Base-by-base conservation (phyloP, 148 eudicot species). In the Dianthus caryophyllus region DNA sequence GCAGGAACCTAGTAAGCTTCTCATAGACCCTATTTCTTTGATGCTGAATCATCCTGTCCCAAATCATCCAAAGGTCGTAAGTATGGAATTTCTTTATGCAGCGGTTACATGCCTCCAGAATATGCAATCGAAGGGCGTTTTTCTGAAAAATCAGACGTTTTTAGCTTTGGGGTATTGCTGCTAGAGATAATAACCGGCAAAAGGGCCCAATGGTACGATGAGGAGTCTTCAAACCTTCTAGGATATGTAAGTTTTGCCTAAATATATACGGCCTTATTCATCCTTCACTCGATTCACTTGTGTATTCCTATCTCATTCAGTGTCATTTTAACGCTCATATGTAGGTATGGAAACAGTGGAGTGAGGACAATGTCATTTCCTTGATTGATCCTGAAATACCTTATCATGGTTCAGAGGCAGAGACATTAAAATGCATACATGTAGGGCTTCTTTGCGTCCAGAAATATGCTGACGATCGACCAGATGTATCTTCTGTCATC, bases 1-100 rank as follows among this genome's bases (percentile, higher is more conserved):
- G 87, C 79, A 27, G 94, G 94, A 56, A 88, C 94, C 47, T 85
- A 80, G 94, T 88, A 78, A 81, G 86, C 63, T 31, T 21, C 33
- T 33, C 30, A 6, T 7, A 44, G 5, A 43, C 29, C 18, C n/a
- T 3, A 26, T 10, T 27, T 57, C 6, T 12, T 21, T 21, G 36
- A 30, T 39, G 9, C 27, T 59, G 7, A 58, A 20, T 49, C 24
- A 20, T 50, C 61, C 29, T 12, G 2, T 51, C 2, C 26, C 14
- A 14, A 64, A 1, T n/a, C n/a, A n/a, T 6, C 6, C 26, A 10
- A 24, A 20, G 5, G 14, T 31, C 18, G 33, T 33, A 27, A 27
- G 4, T 41, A 44, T 68, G 18, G 13, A 25, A 13, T 55, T 55
- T 0, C 52, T 39, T 18, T 25, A 31, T 71, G 39, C 58, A 80